Evolutionary conservation across 768 basidiomycete genomes (phyloP).

Genomic region (Calocera cornea): DNA sequence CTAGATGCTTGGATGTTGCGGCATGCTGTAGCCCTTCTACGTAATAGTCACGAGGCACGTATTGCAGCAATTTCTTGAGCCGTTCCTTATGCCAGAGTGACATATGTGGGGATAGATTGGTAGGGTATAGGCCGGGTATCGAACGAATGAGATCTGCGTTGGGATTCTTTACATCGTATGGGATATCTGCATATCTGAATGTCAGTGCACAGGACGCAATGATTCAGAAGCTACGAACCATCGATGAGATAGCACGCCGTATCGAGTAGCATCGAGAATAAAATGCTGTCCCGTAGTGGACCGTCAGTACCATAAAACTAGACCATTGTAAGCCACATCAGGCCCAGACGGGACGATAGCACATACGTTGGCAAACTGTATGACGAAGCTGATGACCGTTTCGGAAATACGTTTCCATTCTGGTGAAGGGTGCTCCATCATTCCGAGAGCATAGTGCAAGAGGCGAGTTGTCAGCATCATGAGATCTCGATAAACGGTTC

Average conservation of each 20-base stretch:
- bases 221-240: conserved; percentile 33
- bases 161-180: conserved; percentile 40
- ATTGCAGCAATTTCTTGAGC: conserved; percentile 44
- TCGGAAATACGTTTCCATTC: conserved; percentile 36
- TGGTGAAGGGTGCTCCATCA: conserved; percentile 44
- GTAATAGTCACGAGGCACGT: conserved; percentile 35
- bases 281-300: conserved; percentile 31
- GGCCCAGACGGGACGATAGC: background rate
- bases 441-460: conserved; percentile 59
- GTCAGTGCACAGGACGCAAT: background rate
- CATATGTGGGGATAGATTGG: conserved; percentile 41
- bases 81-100: conserved; percentile 46
- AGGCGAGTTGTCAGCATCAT: conserved; percentile 50
- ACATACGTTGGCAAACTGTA: conserved; percentile 42
- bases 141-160: conserved; percentile 49
- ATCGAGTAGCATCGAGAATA: conserved; percentile 56
- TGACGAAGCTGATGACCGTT: conserved; percentile 32
- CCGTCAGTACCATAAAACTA: conserved; percentile 10
- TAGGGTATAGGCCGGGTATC: conserved; percentile 40
- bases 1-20: conserved; percentile 19
- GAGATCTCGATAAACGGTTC: conserved; percentile 12
- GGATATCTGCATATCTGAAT: conserved; percentile 38
- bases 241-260: conserved; percentile 62
- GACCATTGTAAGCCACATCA: background rate
- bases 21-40: conserved; percentile 48